Conservation (phyloP, 2,329 filamentous ascomycete genomes). For the Nothophaeocryptopus gaeumannii region DNA sequence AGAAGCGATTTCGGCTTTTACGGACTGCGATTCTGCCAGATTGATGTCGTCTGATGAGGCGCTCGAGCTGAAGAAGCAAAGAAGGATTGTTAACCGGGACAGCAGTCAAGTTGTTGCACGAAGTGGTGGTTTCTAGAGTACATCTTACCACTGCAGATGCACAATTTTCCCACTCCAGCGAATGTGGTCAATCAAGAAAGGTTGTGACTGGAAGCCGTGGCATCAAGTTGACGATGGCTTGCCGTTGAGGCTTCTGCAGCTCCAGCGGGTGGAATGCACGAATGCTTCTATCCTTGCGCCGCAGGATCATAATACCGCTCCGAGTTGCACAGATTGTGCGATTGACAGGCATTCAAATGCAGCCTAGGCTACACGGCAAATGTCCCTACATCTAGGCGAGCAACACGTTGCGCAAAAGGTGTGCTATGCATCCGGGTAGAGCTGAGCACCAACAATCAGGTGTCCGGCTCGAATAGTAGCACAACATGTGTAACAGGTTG, state of each 20-base stretch:
- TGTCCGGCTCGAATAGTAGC: constrained; percentile 4
- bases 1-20: neutral
- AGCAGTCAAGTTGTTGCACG: neutral
- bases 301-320: constrained; percentile 2
- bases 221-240: constrained; percentile 9
- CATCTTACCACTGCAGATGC: constrained; percentile 7
- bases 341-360: constrained; percentile 12
- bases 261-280: constrained; percentile 1
- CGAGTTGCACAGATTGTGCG: constrained; percentile 14
- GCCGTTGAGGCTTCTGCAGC: constrained; percentile 1
- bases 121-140: constrained; percentile 1
- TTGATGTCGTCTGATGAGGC: too few relatives aligned
- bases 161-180: constrained; percentile 5
- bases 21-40: too few relatives aligned
- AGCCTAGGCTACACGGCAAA: constrained; percentile 8
- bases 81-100: too few relatives aligned
- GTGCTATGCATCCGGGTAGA: constrained; percentile 5
- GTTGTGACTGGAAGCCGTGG: constrained; percentile 10
- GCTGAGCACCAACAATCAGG: constrained; percentile 15
- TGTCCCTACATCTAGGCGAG: constrained; percentile 13
- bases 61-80: too few relatives aligned
- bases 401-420: constrained; percentile 2
- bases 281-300: neutral
- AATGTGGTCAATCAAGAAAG: constrained; percentile 7
- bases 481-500: constrained; percentile 15